These are phyloP conservation scores for Colletotrichum orchidophilum DNA, from an alignment of 2,329 filamentous ascomycete species.

Conservation along the genomic window DNA sequence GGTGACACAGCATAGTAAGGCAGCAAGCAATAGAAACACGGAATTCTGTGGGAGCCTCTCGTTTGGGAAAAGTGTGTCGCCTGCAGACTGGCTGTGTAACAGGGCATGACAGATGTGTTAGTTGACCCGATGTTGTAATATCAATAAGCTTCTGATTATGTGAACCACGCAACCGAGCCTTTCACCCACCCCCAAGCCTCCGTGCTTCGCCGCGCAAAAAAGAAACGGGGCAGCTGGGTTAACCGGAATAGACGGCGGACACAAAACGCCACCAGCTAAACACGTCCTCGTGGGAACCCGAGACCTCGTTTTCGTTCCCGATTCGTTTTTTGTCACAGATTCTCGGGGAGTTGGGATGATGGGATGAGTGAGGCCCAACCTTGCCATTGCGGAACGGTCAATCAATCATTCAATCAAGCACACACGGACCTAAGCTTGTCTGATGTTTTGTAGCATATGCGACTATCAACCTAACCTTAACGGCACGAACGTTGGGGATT, in stretches of 20 bases:
- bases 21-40: neutral
- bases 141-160: conserved; percentile 4
- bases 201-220: neutral
- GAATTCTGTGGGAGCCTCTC: neutral
- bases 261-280: neutral
- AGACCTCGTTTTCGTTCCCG: neutral
- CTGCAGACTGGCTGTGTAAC: neutral
- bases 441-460: neutral
- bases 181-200: neutral
- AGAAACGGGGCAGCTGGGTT: no score
- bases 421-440: neutral
- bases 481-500: neutral
- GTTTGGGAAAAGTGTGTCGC: neutral
- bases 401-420: neutral
- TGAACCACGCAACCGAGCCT: neutral
- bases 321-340: neutral
- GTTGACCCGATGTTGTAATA: neutral
- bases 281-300: neutral
- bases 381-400: neutral
- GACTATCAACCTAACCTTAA: no score
- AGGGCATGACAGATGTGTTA: neutral
- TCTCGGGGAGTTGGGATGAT: neutral
- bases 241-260: neutral
- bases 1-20: conserved; percentile 18
- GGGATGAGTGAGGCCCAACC: neutral